These are phyloP conservation scores for Yamadazyma spencermartinsiae DNA, from an alignment of 1,139 yeast species.

Conservation along the genomic window DNA sequence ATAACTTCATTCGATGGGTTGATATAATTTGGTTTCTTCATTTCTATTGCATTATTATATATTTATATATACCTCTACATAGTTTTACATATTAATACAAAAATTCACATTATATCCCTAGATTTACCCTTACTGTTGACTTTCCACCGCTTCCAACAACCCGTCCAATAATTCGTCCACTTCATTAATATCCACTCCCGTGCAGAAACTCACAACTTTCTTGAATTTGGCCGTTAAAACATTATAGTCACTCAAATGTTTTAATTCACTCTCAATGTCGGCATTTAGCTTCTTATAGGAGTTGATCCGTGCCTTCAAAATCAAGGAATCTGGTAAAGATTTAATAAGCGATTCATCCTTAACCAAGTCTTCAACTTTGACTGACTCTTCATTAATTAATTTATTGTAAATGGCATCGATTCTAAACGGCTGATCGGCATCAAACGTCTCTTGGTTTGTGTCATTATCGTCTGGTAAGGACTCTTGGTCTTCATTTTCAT, in stretches of 20 bases:
- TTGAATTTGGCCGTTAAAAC: constrained; percentile 82
- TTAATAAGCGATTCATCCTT: constrained; percentile 25
- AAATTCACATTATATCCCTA: background rate
- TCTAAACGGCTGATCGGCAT: constrained; percentile 85
- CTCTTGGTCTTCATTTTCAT: constrained; percentile 14
- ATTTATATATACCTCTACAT: constrained; percentile 1
- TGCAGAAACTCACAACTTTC: constrained; percentile 85
- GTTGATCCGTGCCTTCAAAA: constrained; percentile 71
- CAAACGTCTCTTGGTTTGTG: constrained; percentile 35
- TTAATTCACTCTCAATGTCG: constrained; percentile 51
- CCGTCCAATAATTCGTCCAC: constrained; percentile 87
- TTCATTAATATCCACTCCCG: constrained; percentile 72
- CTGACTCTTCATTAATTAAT: constrained; percentile 35
- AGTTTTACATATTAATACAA: constrained; percentile 2
- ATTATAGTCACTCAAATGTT: constrained; percentile 49
- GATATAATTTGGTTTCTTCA: constrained; percentile 36
- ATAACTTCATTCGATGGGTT: constrained; percentile 78
- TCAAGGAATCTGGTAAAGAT: constrained; percentile 58
- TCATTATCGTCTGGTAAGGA: constrained; percentile 11
- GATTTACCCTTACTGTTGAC: constrained; percentile 26
- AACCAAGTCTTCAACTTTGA: constrained; percentile 25
- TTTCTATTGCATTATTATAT: background rate
- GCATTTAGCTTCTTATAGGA: constrained; percentile 59
- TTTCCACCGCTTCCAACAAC: constrained; percentile 85
- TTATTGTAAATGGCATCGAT: constrained; percentile 57